Conservation (phyloP, 164 flowering plant species). For the Magnolia kwangsiensis region DNA sequence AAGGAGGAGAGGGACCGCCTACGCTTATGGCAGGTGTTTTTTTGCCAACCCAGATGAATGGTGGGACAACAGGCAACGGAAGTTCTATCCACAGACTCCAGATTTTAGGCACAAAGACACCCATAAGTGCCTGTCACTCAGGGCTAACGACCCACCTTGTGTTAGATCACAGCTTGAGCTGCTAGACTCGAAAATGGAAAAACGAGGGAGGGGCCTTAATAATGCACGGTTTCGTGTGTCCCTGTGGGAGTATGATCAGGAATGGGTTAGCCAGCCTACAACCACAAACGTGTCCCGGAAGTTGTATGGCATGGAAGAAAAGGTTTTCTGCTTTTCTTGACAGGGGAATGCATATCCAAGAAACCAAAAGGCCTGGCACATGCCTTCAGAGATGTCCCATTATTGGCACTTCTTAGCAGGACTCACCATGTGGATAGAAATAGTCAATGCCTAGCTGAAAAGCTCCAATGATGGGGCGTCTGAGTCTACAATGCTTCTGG, state of each 20-base stretch:
- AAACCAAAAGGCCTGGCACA: not conserved
- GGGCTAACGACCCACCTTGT: constrained; percentile 70
- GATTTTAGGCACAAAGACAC: constrained; percentile 79
- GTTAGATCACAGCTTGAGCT: constrained; percentile 48
- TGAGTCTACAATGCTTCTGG: not conserved
- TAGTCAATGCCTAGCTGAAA: not conserved
- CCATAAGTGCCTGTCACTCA: constrained; percentile 63
- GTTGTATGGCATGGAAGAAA: not conserved
- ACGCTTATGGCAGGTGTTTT: constrained; percentile 67
- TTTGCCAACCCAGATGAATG: constrained; percentile 65
- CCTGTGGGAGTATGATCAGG: constrained; percentile 16
- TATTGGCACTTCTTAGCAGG: not conserved
- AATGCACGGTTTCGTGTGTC: constrained; percentile 25
- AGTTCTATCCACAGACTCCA: constrained; percentile 40
- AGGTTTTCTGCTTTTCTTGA: not conserved
- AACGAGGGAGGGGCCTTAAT: constrained; percentile 12
- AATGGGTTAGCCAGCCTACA: not conserved
- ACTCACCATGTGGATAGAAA: not conserved
- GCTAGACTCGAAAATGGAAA: constrained; percentile 45
- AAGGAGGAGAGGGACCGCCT: constrained; percentile 26
- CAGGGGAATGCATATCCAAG: not conserved
- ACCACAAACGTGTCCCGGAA: not conserved
- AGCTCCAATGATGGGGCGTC: not conserved
- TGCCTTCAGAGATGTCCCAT: not conserved
- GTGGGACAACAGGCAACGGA: constrained; percentile 62